These are phyloP conservation scores for Coleophoma cylindrospora DNA, from an alignment of 2,329 filamentous ascomycete genomes.

Conservation along the genomic window DNA sequence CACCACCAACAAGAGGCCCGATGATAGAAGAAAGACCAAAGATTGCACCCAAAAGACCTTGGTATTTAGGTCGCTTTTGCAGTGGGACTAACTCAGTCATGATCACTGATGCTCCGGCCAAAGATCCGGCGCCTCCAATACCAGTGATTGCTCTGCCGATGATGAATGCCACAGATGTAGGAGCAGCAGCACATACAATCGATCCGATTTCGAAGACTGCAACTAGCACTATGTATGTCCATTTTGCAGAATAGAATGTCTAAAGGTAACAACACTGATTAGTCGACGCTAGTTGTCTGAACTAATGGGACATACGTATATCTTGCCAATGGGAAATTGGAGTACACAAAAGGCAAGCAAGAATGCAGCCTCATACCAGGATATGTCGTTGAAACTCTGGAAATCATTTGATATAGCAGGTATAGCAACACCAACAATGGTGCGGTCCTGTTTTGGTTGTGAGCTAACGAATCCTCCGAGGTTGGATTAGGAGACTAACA, in stretches of 20 bases:
- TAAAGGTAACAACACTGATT: neutral
- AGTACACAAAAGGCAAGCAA: too few relatives aligned
- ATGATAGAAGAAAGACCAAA: constrained; percentile 9
- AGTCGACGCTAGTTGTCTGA: too few relatives aligned
- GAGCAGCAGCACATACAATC: constrained; percentile 37
- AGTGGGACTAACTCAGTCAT: constrained; percentile 38
- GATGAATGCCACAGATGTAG: constrained; percentile 37
- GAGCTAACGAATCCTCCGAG: too few relatives aligned
- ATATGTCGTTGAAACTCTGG: too few relatives aligned
- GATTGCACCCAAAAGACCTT: constrained; percentile 14
- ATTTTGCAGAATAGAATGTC: constrained; percentile 12
- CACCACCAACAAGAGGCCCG: constrained; percentile 22
- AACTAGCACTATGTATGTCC: constrained; percentile 26
- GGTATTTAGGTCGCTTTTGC: neutral
- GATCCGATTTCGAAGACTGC: constrained; percentile 43
- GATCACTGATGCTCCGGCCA: constrained; percentile 42
- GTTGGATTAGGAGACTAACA: too few relatives aligned
- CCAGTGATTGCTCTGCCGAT: constrained; percentile 43
- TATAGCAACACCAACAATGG: too few relatives aligned
- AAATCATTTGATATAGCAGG: too few relatives aligned
- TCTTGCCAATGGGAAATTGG: too few relatives aligned
- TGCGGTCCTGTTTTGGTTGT: too few relatives aligned
- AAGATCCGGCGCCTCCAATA: constrained; percentile 40
- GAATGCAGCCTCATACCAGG: too few relatives aligned
- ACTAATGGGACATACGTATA: too few relatives aligned